phyloP scores from a whole-genome alignment of 176 grass and related monocot genomes.

The Aegilops tauschii region DNA sequence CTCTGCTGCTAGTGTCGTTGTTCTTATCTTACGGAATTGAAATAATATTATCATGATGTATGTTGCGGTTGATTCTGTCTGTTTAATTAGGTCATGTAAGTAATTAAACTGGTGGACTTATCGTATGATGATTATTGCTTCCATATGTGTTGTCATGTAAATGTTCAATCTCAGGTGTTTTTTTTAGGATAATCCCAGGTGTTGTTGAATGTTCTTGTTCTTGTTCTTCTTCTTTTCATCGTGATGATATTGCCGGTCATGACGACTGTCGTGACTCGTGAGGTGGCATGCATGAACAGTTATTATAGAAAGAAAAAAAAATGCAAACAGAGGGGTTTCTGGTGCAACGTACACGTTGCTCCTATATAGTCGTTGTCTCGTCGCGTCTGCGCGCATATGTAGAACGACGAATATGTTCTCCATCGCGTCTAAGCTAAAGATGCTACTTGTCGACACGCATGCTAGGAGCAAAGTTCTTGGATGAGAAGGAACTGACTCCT shows the following conservation, averaged over 20 bases:
- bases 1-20: not conserved
- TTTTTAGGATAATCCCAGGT: not conserved
- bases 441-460: not conserved
- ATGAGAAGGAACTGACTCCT: not conserved
- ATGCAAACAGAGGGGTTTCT: not conserved
- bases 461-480: not conserved
- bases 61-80: not conserved
- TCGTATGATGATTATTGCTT: not conserved
- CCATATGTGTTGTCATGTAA: not conserved
- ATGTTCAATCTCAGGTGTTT: not conserved
- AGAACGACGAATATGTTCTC: not conserved
- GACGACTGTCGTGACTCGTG: not conserved
- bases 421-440: not conserved
- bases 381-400: not conserved
- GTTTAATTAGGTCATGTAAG: not conserved
- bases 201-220: not conserved
- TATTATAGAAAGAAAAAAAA: not conserved
- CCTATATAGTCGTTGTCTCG: not conserved
- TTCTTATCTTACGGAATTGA: not conserved
- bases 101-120: not conserved
- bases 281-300: not conserved
- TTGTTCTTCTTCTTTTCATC: not conserved
- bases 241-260: not conserved
- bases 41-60: not conserved
- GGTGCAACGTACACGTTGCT: not conserved